Base-by-base conservation (phyloP, 2,329 filamentous ascomycete species). In the Cladosporium velox region DNA sequence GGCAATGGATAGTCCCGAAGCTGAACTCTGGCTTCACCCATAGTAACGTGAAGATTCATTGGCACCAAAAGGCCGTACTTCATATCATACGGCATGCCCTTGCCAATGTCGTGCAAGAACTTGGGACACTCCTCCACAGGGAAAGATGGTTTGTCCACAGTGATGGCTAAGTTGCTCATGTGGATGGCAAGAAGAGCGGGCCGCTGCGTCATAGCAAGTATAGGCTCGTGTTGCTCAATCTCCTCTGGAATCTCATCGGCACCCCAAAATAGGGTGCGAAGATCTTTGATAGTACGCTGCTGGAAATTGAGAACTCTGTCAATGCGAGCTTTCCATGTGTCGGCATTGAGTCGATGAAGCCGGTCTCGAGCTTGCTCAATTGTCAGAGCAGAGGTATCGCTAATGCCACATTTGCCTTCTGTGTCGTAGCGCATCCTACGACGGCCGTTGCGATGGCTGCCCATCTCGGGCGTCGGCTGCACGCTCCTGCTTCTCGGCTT, bases 1-100 rank as follows among this genome's bases (percentile, higher is more conserved):
- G 96, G 95, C 26, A 99, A 82, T 10, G 96, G 96, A 74, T 99
- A 99, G 79, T 99, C 95, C 70, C 95, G 88, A 26, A 99, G 81
- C 15, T 89, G 90, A n/a, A 96, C 85, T 68, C 91, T 89, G 11
- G 90, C 92, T 78, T 99, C 95, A 59, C 93, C 91, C 88, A 97
- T 93, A 67, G 91, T 91, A 68, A 99, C 85, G 70, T 92, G 89
- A 2, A 99, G 85, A 77, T 91, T 91, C 89, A 97, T 92, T 0
- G 95, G 96, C 12, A 99, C 83, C 21, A 99, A 84, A 24, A 99
- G 83, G 11, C 92, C 89, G 76, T 98, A 99, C 74, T 94, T 84
- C 86, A 93, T 99, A 73, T 96, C 90, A 68, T 88, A 85, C 0
- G 95, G 95, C 88, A 99, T 96, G 0, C 95, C 95, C 80, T 99